Evolutionary conservation across 1,284 basidiomycete species (phyloP), one percentile per base, ranked within the genome.

Genomic region (Polyporus tsugae): DNA sequence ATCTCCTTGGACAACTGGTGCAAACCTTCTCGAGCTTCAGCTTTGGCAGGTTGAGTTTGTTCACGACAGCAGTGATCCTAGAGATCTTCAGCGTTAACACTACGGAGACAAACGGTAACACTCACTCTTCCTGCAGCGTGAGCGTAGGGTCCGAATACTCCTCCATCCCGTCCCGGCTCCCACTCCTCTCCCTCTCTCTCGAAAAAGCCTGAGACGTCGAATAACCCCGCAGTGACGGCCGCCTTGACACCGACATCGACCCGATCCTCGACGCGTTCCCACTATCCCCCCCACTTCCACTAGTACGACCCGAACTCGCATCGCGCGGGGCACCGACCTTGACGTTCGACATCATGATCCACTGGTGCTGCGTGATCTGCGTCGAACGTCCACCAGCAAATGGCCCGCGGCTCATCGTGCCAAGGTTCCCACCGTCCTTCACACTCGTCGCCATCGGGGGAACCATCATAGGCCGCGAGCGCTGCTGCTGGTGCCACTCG

Each of bases 1-100:
- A 29, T 62, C 49, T 60, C 33, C 35, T n/a, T 9, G 66, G 22
- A 2, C 10, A 58, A 6, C 2, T 9, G 17, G 80, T 58, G 65
- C 60, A 1, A 49, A 92, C 94, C 85, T 94, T 96, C 77, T 97
- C 95, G 52, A 96, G 88, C 73, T 91, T 93, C 74, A 96, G 89
- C 76, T 93, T 95, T 17, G 85, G 85, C 0, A 89, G 82, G 3
- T 88, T 84, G 61, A 96, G 87, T 73, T 89, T 91, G 38, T 87
- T 91, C 55, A 93, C 84, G 6, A 94, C 94, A 19, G 89, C 85
- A 0, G 93, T 93, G 67, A 97, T 91, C 77, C 93, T 95, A 66
- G 1, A 29, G n/a, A 61, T 41, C n/a, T 13, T 70, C 29, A 67
- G 39, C 6, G 29, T 29, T 10, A 66, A 22, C 3, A 46, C 19